phyloP scores from a whole-genome alignment of 805 yeast genomes.

The Babjeviella inositovora region DNA sequence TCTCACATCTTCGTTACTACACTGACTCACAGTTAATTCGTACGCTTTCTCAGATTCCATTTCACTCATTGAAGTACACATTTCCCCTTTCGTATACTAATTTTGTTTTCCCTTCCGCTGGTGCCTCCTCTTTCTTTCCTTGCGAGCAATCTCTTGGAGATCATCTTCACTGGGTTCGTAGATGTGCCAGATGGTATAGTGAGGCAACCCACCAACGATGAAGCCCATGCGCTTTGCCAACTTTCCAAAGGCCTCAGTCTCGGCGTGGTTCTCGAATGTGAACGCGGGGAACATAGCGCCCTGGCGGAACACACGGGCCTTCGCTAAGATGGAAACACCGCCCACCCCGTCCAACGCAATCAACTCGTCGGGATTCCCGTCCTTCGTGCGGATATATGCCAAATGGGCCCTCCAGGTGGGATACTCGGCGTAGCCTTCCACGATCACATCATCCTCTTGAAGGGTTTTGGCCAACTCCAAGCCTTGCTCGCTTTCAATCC shows the following conservation, averaged over 20 bases:
- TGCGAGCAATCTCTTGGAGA: slow-evolving; percentile 46
- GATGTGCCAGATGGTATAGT: slow-evolving; percentile 83
- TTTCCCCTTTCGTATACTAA: too few relatives aligned
- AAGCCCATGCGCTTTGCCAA: slow-evolving; percentile 69
- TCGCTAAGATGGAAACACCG: slow-evolving; percentile 69
- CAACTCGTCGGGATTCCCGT: slow-evolving; percentile 48
- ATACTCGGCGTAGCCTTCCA: slow-evolving; percentile 77
- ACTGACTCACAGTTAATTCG: too few relatives aligned
- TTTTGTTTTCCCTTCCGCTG: slow-evolving; percentile 3
- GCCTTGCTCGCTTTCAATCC: slow-evolving; percentile 83
- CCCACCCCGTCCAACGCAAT: slow-evolving; percentile 75
- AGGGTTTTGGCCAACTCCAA: slow-evolving; percentile 44
- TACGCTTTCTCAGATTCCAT: too few relatives aligned
- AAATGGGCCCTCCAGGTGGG: slow-evolving; percentile 78
- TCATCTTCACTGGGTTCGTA: slow-evolving; percentile 85
- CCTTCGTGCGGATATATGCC: slow-evolving; percentile 49
- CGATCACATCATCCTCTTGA: slow-evolving; percentile 73
- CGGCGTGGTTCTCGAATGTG: slow-evolving; percentile 74
- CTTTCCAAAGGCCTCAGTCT: slow-evolving; percentile 79
- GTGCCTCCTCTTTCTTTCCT: slow-evolving; percentile 53
- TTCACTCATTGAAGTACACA: too few relatives aligned
- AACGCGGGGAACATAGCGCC: slow-evolving; percentile 82
- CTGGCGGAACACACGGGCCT: slow-evolving; percentile 56
- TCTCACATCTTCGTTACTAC: too few relatives aligned
- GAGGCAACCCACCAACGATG: slow-evolving; percentile 77